Base-by-base conservation (phyloP, 1,284 basidiomycete species). In the Exobasidium cylindrosporum region DNA sequence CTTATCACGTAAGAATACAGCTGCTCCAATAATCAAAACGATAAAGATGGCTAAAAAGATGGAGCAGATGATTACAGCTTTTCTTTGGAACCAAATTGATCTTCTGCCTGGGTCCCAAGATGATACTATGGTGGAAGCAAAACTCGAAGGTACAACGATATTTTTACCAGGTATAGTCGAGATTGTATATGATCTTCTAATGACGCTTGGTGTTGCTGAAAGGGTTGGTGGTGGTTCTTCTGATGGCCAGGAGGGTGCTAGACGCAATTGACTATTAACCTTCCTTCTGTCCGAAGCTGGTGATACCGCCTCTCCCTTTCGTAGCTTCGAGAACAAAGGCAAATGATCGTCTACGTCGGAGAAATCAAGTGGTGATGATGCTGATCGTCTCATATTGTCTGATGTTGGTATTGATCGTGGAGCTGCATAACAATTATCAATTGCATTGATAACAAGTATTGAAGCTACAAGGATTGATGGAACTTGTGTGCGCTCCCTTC, bases 11-110 rank as follows among this genome's bases (percentile, higher is more conserved):
- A 79, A 57, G 57, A 77, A 78, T 58, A 78, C 77, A 47, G 75
- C 67, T 28, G 72, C 63, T 26, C 76, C 73, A 49, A 79, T 77
- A 60, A 77, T 72, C 55, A 79, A 67, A 10, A 78, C 70, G 59
- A 79, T 78, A 52, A 79, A 73, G 59, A 79, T 77, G 62, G 77
- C 76, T 23, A 79, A 68, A 65, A 77, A 78, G 62, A 73, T 66
- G 4, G 75, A 76, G 26, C 65, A 69, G 60, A 78, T 73, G 64
- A 78, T 70, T 63, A 77, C 76, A 58, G 76, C 76, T 52, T 71
- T 72, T 35, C 64, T 58, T 59, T 76, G 68, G 59, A 76, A 78
- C 74, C 74, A 78, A 4, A 74, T 67, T 45, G 67, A 69, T 5
- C 76, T 64, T 6, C 44, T 43, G 14, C 50, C 40, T 13, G 63